These are phyloP conservation scores for Aspergillus aculeatus DNA, from an alignment of 2,329 filamentous ascomycete species.

Conservation along the genomic window DNA sequence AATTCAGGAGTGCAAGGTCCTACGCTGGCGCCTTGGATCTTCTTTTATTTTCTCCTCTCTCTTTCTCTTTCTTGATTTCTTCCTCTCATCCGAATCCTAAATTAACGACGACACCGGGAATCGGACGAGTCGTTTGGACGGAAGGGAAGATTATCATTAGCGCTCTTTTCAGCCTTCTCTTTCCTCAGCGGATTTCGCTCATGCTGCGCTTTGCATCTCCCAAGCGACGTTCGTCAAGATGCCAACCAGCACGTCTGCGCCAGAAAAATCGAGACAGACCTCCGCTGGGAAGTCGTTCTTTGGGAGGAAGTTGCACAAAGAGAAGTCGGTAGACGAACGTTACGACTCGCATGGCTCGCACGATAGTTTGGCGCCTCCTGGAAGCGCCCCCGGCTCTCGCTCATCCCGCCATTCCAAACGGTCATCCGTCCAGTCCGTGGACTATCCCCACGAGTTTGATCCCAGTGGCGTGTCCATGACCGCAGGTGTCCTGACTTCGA, in stretches of 20 bases:
- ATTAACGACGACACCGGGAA: slow-evolving; percentile 20
- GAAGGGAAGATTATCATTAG: not conserved
- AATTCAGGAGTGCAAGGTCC: slow-evolving; percentile 18
- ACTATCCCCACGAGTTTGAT: slow-evolving; percentile 63
- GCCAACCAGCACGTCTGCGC: slow-evolving; percentile 59
- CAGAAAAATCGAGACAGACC: slow-evolving; percentile 79
- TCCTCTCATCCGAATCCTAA: slow-evolving; percentile 15
- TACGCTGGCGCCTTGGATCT: slow-evolving; percentile 4
- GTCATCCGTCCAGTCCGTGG: slow-evolving; percentile 70
- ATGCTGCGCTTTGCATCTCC: slow-evolving; percentile 36
- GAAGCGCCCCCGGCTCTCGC: slow-evolving; percentile 63
- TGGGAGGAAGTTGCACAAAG: slow-evolving; percentile 73
- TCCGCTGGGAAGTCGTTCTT: slow-evolving; percentile 83
- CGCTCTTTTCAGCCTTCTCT: too few relatives aligned
- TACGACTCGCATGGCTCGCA: slow-evolving; percentile 60
- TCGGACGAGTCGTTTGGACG: slow-evolving; percentile 7
- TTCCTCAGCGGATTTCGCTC: slow-evolving; percentile 21
- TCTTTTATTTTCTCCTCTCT: not conserved
- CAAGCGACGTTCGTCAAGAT: slow-evolving; percentile 43
- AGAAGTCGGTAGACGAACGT: slow-evolving; percentile 67
- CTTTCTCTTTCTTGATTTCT: too few relatives aligned
- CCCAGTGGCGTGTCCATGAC: slow-evolving; percentile 65
- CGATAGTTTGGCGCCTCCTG: slow-evolving; percentile 60
- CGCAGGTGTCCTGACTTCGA: slow-evolving; percentile 80
- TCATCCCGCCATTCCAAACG: slow-evolving; percentile 71